These are phyloP conservation scores for Coemansia sp. DNA, from an alignment of 192 early-diverging fungal genomes.

Conservation along the genomic window DNA sequence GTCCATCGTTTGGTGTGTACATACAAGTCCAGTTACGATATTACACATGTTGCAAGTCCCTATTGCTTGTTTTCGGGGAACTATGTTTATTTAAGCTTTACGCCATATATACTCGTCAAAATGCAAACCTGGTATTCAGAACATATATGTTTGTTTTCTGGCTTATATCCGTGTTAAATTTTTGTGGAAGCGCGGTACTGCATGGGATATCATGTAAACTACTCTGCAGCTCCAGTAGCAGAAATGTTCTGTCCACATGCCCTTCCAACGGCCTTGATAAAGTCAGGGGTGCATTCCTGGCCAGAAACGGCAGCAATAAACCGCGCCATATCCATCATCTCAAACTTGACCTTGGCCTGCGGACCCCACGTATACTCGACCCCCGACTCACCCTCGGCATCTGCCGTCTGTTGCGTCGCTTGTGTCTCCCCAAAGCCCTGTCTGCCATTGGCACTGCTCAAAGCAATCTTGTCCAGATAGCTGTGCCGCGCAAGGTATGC, in stretches of 20 bases:
- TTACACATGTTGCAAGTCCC: no score
- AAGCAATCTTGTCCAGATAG: conserved; percentile 32
- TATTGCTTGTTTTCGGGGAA: no score
- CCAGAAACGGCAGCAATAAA: conserved; percentile 41
- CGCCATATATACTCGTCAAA: no score
- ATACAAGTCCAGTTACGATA: no score
- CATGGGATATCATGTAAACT: neutral
- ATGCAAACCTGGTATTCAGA: no score
- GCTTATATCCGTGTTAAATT: no score
- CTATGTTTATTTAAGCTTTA: no score
- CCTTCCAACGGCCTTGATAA: conserved; percentile 40
- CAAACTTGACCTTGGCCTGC: conserved; percentile 33
- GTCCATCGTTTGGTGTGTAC: no score
- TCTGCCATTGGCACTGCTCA: neutral
- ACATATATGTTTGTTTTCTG: no score
- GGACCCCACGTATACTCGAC: conserved; percentile 50
- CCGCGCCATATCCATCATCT: conserved; percentile 48
- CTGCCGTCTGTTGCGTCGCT: conserved; percentile 26
- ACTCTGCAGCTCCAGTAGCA: neutral
- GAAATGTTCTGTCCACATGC: conserved; percentile 42
- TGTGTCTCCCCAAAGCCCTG: conserved; percentile 21
- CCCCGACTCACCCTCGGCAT: conserved; percentile 11
- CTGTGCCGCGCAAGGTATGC: conserved; percentile 21
- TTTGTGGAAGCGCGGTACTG: no score
- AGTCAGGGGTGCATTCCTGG: conserved; percentile 41